Conservation (phyloP, 1,284 basidiomycete genomes). For the Volvariella surrecta region DNA sequence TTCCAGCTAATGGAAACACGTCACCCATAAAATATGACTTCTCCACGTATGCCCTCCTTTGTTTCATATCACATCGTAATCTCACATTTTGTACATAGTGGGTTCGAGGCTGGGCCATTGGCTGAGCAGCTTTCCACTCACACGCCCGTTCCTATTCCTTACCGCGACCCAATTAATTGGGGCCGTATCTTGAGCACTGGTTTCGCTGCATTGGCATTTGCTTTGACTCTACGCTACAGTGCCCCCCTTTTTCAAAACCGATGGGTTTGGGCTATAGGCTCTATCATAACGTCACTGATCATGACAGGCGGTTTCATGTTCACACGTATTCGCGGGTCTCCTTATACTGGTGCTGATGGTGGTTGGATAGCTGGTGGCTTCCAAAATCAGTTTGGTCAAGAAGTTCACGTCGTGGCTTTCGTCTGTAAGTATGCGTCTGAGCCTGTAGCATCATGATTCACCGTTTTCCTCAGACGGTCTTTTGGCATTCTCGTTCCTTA, state of each 20-base stretch:
- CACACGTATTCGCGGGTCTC: constrained; percentile 82
- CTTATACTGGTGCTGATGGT: constrained; percentile 59
- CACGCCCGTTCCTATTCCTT: constrained; percentile 69
- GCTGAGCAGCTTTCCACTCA: constrained; percentile 66
- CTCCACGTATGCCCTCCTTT: constrained; percentile 38
- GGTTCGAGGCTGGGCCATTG: constrained; percentile 72
- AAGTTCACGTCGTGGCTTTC: constrained; percentile 81
- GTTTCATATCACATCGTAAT: constrained; percentile 5
- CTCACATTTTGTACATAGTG: constrained; percentile 36
- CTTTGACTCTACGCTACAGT: constrained; percentile 51
- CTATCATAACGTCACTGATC: constrained; percentile 60
- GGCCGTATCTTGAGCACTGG: constrained; percentile 39
- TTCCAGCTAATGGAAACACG: constrained; percentile 40
- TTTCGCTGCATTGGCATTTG: constrained; percentile 32
- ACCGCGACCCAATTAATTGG: constrained; percentile 66
- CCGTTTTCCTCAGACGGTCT: constrained; percentile 59
- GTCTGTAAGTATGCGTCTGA: constrained; percentile 70
- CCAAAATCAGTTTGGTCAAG: constrained; percentile 88
- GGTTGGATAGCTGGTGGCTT: constrained; percentile 86
- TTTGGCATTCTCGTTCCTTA: constrained; percentile 74
- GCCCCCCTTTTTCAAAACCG: constrained; percentile 65
- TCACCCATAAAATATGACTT: constrained; percentile 73
- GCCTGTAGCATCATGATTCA: constrained; percentile 5
- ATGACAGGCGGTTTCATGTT: constrained; percentile 97
- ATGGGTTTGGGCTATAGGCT: constrained; percentile 73